A percentile compares a stretch with the other conserved stretches of the same genome.
Conservation (phyloP, 345 rosid genomes). For the Lepidium sativum region DNA sequence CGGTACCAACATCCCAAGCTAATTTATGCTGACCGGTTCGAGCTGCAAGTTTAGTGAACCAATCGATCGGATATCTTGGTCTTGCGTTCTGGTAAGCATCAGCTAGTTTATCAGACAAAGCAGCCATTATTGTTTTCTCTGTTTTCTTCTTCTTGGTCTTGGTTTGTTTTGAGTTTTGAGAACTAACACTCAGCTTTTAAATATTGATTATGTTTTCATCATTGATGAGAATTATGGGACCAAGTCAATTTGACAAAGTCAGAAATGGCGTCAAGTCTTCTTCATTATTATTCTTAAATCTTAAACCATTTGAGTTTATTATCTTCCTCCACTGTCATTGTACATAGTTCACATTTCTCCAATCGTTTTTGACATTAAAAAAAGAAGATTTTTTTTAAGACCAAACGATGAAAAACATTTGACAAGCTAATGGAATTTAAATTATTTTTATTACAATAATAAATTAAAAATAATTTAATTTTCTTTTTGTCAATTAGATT, state of each 20-base stretch:
- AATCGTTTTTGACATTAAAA: too few relatives aligned
- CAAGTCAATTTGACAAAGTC: slow-evolving; percentile 16
- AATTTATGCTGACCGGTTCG: slow-evolving; percentile 38
- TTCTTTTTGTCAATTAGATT: too few relatives aligned
- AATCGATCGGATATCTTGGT: slow-evolving; percentile 42
- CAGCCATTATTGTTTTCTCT: slow-evolving; percentile 25
- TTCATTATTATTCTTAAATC: neutral
- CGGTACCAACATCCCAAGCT: slow-evolving; percentile 67
- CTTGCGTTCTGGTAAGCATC: slow-evolving; percentile 46
- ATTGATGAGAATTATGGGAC: neutral
- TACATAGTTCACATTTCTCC: slow-evolving; percentile 11
- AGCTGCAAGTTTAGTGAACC: slow-evolving; percentile 50
- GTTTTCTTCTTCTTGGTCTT: neutral
- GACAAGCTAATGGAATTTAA: too few relatives aligned
- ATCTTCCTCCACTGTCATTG: neutral
- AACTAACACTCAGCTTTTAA: neutral
- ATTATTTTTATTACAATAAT: too few relatives aligned
- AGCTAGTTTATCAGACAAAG: slow-evolving; percentile 53
- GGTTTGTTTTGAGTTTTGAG: neutral
- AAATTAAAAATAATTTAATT: too few relatives aligned
- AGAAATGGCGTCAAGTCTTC: slow-evolving; percentile 11
- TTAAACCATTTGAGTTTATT: neutral
- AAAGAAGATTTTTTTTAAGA: too few relatives aligned
- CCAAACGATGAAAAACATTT: too few relatives aligned
- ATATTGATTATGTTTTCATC: neutral